A percentile compares a stretch with the other conserved stretches of the same genome.
Conservation (phyloP, 345 rosid species). For the Brassica napus region DNA sequence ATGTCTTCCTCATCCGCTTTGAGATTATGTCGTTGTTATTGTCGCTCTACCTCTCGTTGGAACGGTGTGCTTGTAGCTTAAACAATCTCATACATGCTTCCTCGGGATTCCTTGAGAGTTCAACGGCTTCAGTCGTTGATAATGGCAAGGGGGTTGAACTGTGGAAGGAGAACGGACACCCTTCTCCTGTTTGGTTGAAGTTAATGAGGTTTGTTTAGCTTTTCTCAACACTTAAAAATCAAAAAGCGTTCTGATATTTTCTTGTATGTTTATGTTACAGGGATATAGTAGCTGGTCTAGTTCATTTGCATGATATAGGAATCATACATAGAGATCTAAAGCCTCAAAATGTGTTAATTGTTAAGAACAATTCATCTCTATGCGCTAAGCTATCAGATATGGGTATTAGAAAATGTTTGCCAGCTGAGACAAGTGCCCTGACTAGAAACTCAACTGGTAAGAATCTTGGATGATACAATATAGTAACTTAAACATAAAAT, state of each 20-base stretch:
- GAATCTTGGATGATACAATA: constrained; percentile 14
- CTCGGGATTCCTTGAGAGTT: constrained; percentile 46
- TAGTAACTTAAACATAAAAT: not conserved
- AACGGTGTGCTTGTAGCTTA: constrained; percentile 70
- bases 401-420: constrained; percentile 76
- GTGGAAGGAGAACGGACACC: constrained; percentile 66
- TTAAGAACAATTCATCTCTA: constrained; percentile 53
- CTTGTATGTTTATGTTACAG: constrained; percentile 44
- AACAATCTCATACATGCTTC: constrained; percentile 52
- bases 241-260: constrained; percentile 8
- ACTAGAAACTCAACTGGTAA: constrained; percentile 66
- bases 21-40: no score
- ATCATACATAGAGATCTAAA: constrained; percentile 76
- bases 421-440: constrained; percentile 61
- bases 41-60: constrained; percentile 53
- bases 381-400: constrained; percentile 80
- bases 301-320: constrained; percentile 74
- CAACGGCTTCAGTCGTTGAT: constrained; percentile 40
- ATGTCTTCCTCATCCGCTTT: no score
- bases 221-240: not conserved
- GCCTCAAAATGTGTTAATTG: constrained; percentile 80
- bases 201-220: constrained; percentile 55
- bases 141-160: constrained; percentile 46
- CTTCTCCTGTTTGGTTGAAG: constrained; percentile 57
- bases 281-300: constrained; percentile 67